Conservation (phyloP, 495 filamentous ascomycete species). For the Evernia prunastri region DNA sequence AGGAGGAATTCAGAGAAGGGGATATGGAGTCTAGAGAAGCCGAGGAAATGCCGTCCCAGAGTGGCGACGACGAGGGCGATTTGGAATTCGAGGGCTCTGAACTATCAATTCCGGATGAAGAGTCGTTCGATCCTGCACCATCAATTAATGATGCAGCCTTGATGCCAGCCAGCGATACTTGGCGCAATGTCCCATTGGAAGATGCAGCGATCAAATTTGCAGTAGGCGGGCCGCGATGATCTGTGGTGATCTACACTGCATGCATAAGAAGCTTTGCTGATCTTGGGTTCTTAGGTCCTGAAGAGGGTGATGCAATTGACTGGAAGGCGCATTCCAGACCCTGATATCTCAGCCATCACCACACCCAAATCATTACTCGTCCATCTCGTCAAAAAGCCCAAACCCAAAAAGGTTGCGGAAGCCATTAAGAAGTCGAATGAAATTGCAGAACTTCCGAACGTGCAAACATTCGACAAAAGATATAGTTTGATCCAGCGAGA, state of each 20-base stretch:
- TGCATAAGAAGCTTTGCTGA: neutral
- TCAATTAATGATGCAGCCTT: neutral
- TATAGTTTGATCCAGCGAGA: conserved; percentile 64
- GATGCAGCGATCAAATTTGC: conserved; percentile 63
- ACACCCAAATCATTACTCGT: conserved; percentile 53
- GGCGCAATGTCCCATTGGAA: conserved; percentile 49
- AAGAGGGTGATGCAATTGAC: conserved; percentile 75
- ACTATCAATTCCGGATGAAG: neutral
- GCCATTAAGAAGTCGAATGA: conserved; percentile 30
- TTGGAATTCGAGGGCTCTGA: neutral
- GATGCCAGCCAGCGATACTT: conserved; percentile 26
- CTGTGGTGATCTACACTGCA: conserved; percentile 7
- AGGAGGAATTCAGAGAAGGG: neutral
- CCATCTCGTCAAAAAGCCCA: conserved; percentile 49
- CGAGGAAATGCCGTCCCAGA: neutral
- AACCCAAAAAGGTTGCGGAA: conserved; percentile 49
- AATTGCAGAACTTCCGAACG: conserved; percentile 53
- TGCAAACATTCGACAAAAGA: conserved; percentile 54
- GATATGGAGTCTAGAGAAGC: neutral
- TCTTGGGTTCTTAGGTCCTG: conserved; percentile 49
- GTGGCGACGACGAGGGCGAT: neutral
- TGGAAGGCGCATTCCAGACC: conserved; percentile 65
- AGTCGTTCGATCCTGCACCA: neutral
- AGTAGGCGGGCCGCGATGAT: conserved; percentile 52
- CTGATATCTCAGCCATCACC: conserved; percentile 45